Evolutionary conservation across 192 early-diverging fungal species (phyloP).

Genomic region (Haplosporangium gracile): DNA sequence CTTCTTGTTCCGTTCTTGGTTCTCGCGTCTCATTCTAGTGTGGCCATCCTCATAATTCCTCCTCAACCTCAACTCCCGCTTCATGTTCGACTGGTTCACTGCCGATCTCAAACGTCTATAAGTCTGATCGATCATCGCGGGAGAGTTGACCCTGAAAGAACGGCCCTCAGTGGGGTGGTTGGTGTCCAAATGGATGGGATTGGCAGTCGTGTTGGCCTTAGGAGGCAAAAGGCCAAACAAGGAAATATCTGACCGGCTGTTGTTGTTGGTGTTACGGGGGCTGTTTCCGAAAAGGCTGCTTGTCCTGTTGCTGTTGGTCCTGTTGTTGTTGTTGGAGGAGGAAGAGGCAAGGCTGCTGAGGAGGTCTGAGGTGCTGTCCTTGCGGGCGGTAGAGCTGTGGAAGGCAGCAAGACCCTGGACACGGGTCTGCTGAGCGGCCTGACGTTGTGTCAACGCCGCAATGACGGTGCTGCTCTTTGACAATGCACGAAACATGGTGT

Average conservation of each 20-base stretch:
- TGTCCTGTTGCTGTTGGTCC: background rate
- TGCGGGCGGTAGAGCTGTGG: conserved; percentile 21
- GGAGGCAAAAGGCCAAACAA: conserved; percentile 20
- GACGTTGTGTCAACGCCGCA: conserved; percentile 22
- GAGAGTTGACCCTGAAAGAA: conserved; percentile 30
- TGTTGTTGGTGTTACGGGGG: background rate
- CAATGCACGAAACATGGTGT: conserved; percentile 35
- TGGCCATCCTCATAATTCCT: conserved; percentile 45
- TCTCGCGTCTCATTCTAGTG: conserved; percentile 45
- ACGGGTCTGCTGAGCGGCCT: conserved; percentile 11
- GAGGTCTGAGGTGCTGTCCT: conserved; percentile 13
- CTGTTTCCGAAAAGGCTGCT: conserved; percentile 28
- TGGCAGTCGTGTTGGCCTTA: conserved; percentile 47
- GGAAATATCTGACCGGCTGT: conserved; percentile 1
- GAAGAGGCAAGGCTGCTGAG: conserved; percentile 12
- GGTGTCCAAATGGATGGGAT: conserved; percentile 50
- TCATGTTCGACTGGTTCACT: conserved; percentile 48
- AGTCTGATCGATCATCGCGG: conserved; percentile 23
- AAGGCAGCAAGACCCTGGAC: conserved; percentile 17
- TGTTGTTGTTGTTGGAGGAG: conserved; percentile 5
- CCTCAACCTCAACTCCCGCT: conserved; percentile 40
- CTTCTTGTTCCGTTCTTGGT: conserved; percentile 51
- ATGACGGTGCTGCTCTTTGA: conserved; percentile 12
- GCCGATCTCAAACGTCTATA: conserved; percentile 39
- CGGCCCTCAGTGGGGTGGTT: conserved; percentile 48